phyloP scores from a whole-genome alignment of 768 basidiomycete species.

The Rhizopogon salebrosus region DNA sequence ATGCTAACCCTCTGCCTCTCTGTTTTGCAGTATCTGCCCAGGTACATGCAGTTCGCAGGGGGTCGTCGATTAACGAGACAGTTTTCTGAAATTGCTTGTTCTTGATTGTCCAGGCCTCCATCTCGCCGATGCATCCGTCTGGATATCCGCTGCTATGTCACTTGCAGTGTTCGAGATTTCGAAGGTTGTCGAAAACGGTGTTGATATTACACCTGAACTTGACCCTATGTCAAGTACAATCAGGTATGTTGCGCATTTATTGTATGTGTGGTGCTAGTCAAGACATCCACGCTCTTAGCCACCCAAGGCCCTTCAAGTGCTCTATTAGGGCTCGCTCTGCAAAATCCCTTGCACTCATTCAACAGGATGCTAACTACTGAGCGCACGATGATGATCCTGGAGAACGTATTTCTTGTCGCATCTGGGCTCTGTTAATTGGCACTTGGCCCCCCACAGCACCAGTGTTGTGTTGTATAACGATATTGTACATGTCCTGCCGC shows the following conservation, averaged over 20 bases:
- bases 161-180: conserved; percentile 46
- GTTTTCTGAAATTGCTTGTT: conserved; percentile 10
- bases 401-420: background rate
- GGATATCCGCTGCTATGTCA: conserved; percentile 37
- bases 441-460: background rate
- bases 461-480: background rate
- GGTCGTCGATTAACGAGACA: conserved; percentile 14
- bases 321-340: conserved; percentile 56
- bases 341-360: conserved; percentile 49
- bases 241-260: conserved; percentile 33
- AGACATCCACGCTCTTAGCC: conserved; percentile 27
- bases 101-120: conserved; percentile 36
- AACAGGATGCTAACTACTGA: conserved; percentile 34
- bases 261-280: background rate
- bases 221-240: conserved; percentile 59
- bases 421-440: no score
- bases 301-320: conserved; percentile 60
- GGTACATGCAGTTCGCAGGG: conserved; percentile 9
- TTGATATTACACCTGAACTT: conserved; percentile 46
- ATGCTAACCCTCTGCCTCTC: conserved; percentile 1
- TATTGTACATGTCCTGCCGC: no score
- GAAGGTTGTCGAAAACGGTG: conserved; percentile 39
- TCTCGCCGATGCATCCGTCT: conserved; percentile 48
- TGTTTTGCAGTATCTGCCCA: conserved; percentile 20
- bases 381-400: background rate